Conservation (phyloP, 2,329 filamentous ascomycete genomes). For the Colletotrichum horii region DNA sequence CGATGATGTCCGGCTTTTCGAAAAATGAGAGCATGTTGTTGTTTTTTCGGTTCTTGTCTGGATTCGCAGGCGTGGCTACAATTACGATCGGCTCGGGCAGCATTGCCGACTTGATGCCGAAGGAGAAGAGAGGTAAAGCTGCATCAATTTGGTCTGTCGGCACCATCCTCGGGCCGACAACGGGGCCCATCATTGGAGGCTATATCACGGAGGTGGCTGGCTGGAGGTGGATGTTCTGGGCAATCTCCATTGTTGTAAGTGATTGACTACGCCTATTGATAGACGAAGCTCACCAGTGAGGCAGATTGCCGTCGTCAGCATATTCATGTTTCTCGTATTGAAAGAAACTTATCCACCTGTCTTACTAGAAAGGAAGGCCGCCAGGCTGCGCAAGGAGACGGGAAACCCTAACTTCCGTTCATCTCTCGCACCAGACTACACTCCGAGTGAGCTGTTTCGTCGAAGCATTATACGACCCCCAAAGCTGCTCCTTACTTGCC, state of each 20-base stretch:
- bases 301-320: slow-evolving; percentile 33
- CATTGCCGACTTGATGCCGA: slow-evolving; percentile 4
- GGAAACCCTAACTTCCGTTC: slow-evolving; percentile 59
- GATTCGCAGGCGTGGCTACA: slow-evolving; percentile 65
- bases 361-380: slow-evolving; percentile 47
- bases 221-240: slow-evolving; percentile 50
- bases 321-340: slow-evolving; percentile 42
- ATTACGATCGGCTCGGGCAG: slow-evolving; percentile 49
- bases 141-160: slow-evolving; percentile 47
- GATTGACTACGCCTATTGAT: slow-evolving; percentile 28
- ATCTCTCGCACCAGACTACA: slow-evolving; percentile 52
- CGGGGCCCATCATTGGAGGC: slow-evolving; percentile 42
- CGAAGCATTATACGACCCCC: slow-evolving; percentile 52
- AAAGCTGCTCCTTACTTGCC: slow-evolving; percentile 50
- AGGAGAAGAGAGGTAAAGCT: slow-evolving; percentile 37
- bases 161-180: slow-evolving; percentile 45
- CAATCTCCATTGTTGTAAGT: slow-evolving; percentile 30
- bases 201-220: slow-evolving; percentile 33
- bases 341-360: slow-evolving; percentile 55
- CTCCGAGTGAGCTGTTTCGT: slow-evolving; percentile 42
- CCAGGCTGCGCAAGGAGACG: slow-evolving; percentile 52
- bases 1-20: slow-evolving; percentile 54
- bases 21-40: slow-evolving; percentile 55
- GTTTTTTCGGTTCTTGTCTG: slow-evolving; percentile 65
- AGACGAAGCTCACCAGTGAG: not conserved